Base-by-base conservation (phyloP, 1,284 basidiomycete species). In the Kalmanozyma brasiliensis region DNA sequence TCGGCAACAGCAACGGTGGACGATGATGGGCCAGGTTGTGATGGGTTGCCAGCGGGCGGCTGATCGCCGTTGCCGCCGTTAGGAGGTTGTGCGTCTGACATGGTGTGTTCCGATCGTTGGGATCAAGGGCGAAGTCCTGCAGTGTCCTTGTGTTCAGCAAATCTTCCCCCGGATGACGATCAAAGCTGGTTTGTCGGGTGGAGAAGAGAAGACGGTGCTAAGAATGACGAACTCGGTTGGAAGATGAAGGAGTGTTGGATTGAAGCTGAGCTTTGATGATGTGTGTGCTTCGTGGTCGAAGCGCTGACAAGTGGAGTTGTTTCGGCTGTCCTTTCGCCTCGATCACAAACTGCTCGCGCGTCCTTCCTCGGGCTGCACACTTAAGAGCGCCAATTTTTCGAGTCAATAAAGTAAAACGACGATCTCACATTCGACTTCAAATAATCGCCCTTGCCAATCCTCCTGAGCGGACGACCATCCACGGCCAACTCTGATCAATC, bases 21-120 rank as follows among this genome's bases (percentile, higher is more conserved):
- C 2, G 58, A 29, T 8, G 64, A 67, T n/a, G 66, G 60, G 4
- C 55, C 60, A 8, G 61, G 44, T 29, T 62, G 51, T 13, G 59
- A 26, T 30, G 49, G 5, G 11, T 49, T 42, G 16, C 46, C 22
- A 34, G 45, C 44, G 10, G 56, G 40, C 8, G 49, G 56, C 44
- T 56, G 52, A 11, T 60, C 49, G 33, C 57, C 44, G 36, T 48
- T 52, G 43, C 34, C 48, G 4, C 20, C 47, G 24, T 33, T 48
- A 23, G 67, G 49, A 34, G 67, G 67, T 23, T 70, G 61, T 35
- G 57, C 49, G 67, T 65, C 62, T 6, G 67, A 65, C 67, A 70
- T 70, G 53, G 5, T 53, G 38, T 11, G 32, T 9, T 29, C 14
- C 19, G 19, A 10, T 16, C 22, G 40, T 22, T 24, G 23, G 2